Evolutionary conservation across 2,329 filamentous ascomycete genomes (phyloP).

Genomic region (Didymella pomorum): DNA sequence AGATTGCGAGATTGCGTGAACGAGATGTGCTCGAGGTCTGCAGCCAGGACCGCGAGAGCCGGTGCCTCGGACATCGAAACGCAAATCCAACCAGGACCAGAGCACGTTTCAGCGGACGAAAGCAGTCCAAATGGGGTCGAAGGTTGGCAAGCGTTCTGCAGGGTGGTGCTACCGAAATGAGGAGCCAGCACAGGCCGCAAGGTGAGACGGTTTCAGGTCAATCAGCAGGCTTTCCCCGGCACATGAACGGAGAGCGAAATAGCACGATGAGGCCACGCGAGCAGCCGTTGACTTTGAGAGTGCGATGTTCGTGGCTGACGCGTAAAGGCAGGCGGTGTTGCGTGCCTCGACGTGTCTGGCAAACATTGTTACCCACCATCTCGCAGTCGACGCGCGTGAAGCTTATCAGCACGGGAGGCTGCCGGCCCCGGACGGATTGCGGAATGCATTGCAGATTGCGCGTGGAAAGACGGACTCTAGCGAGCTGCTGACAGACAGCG

Average conservation of each 20-base stretch:
- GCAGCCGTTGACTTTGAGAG: constrained; percentile 10
- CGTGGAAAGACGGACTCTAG: constrained; percentile 27
- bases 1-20: constrained; percentile 15
- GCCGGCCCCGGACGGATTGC: constrained; percentile 22
- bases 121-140: constrained; percentile 10
- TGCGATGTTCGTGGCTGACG: constrained; percentile 7
- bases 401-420: constrained; percentile 25
- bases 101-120: constrained; percentile 35
- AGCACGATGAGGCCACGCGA: constrained; percentile 19
- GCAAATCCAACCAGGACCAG: constrained; percentile 30
- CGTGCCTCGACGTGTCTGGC: constrained; percentile 7
- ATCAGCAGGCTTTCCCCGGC: constrained; percentile 36
- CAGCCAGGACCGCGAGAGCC: constrained; percentile 14
- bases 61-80: constrained; percentile 30
- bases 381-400: constrained; percentile 11
- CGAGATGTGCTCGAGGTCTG: constrained; percentile 10
- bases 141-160: constrained; percentile 36
- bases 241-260: constrained; percentile 30
- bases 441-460: constrained; percentile 34
- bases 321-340: constrained; percentile 17
- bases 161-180: constrained; percentile 41
- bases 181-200: constrained; percentile 28
- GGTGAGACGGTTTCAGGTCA: constrained; percentile 44
- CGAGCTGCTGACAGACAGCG: constrained; percentile 22
- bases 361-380: constrained; percentile 1